Evolutionary conservation across 768 basidiomycete genomes (phyloP), one percentile per base, ranked within the genome.

Genomic region (Rhodotorula taiwanensis): DNA sequence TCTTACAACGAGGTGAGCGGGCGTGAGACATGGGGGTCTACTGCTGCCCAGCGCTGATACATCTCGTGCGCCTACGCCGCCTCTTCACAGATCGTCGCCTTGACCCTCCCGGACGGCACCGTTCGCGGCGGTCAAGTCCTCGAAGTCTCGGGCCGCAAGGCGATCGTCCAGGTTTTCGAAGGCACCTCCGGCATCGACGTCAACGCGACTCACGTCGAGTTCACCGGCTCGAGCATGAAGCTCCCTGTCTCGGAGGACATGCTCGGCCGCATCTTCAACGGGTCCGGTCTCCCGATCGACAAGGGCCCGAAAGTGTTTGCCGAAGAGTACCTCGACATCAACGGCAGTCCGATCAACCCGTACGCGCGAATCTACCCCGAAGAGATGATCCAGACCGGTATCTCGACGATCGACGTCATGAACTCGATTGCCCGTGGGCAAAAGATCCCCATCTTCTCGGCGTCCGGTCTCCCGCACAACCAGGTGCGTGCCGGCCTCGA

Each of bases 381-480:
- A 78, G 95, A 99, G 79, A 99, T 99, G 95, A 98, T 99, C 69
- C 95, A 99, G 78, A 99, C 95, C 41, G 95, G 95, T 78, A 98
- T 98, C 74, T 99, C 95, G 48, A 99, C 95, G 30, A 93, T 94
- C 74, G 91, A 94, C 76, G 84, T 84, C 47, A 94, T 94, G 91
- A 93, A 99, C 79, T 94, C 94, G 61, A 99, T 99, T 75, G 95
- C 95, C 64, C 91, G 95, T 79, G 95, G 95, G 18, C 95, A 99
- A 79, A 99, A 99, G 83, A 98, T 99, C 70, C 95, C 95, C 64
- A 99, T 99, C 76, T 99, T 99, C 81, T 97, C 92, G 52, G 95
- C 95, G 50, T 91, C 95, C 60, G 93, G 95, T 81, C 81, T 99
- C 52, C 95, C 95, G 45, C 95, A 99, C 79, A 98, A 99, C 77